Base-by-base conservation (phyloP, 441 rosid genomes). In the Erysimum pusillum region DNA sequence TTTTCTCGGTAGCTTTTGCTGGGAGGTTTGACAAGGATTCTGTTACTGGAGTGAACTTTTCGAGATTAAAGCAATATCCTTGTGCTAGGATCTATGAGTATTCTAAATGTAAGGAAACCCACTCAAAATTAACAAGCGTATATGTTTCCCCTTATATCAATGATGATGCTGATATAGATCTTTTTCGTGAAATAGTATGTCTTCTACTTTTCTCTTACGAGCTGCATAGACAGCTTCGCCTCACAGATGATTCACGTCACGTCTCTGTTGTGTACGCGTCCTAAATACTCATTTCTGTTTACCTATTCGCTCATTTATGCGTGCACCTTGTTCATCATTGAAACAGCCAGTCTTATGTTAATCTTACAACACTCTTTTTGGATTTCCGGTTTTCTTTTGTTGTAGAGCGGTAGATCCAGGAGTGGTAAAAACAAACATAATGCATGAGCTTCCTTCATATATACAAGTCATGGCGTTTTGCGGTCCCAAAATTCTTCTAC, bases 331-430 rank as follows among this genome's bases (percentile, higher is more conserved):
- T 59, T 56, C 49, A 63, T 25, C 28, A 25, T 44, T 31, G 20
- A 14, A 63, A 28, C 67, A 14, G 8, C 52, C 14, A 9, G 36
- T 22, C 51, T 59, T 6, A 15, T 10, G 48, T 70, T 9, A 28
- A 15, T 15, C 60, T 17, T 44, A n/a, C 15, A 2, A 15, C 14
- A 9, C 31, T 63, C 64, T 15, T 28, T 28, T 28, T 28, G 31
- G 31, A 28, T 28, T 28, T 28, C 31, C 31, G 31, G 31, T 28
- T 28, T 28, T 28, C 49, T 38, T 78, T 18, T 39, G 36, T 63
- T 76, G 42, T 74, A 95, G 99, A 80, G 89, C 97, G 67, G 94
- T 85, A 11, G 99, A 96, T 86, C 99, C 97, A 71, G 99, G 98
- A 82, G 76, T 58, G 0, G 99, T 88, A 31, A 65, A 87, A 80